A percentile compares a stretch with the other conserved stretches of the same genome.
Conservation (phyloP, 1,284 basidiomycete species). For the Thecaphora frezii region DNA sequence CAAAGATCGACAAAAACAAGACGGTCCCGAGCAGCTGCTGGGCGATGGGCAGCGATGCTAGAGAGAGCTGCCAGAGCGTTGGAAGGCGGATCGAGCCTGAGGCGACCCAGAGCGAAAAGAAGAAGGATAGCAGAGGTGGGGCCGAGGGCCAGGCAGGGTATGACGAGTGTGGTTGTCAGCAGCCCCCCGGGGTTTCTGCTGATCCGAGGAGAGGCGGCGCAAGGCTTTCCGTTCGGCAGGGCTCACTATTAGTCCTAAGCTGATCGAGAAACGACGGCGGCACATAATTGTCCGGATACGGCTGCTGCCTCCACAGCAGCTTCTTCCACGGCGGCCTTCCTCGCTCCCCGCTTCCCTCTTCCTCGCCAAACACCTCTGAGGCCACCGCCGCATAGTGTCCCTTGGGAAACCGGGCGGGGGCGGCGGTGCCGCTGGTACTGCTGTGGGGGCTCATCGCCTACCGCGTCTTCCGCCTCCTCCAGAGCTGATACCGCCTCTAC, state of each 20-base stretch:
- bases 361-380: too few species aligned
- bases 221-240: background rate
- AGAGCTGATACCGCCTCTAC: conserved; percentile 16
- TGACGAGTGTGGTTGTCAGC: too few species aligned
- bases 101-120: too few species aligned
- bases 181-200: too few species aligned
- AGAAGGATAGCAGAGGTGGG: too few species aligned
- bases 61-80: conserved; percentile 75
- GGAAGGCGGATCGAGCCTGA: conserved; percentile 37
- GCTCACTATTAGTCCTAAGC: conserved; percentile 60
- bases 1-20: conserved; percentile 38
- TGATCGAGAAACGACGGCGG: conserved; percentile 76
- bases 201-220: background rate
- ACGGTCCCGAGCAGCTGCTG: conserved; percentile 29
- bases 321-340: conserved; percentile 67
- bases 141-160: too few species aligned
- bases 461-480: conserved; percentile 6
- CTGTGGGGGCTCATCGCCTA: background rate
- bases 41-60: conserved; percentile 60
- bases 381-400: too few species aligned
- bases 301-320: conserved; percentile 78
- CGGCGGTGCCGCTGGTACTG: too few species aligned
- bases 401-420: too few species aligned
- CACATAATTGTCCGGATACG: conserved; percentile 82
- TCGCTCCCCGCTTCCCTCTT: too few species aligned